Percentiles rank a stretch among this genome's conserved stretches.
Conservation (phyloP, 441 rosid species). For the Euphorbia corollata region DNA sequence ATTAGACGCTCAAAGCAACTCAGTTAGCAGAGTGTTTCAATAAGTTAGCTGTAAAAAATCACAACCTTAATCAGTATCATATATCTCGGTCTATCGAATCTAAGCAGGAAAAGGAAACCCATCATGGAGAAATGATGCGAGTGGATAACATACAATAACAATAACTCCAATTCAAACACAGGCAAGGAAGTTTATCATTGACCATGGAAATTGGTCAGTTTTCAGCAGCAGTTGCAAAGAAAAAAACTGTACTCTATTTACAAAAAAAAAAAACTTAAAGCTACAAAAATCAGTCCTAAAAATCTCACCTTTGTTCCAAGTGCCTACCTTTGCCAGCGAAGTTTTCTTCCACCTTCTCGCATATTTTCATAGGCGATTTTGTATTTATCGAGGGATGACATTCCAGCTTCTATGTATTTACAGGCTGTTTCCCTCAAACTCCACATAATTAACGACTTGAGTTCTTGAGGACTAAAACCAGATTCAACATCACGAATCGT, state of each 20-base stretch:
- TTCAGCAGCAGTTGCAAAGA: constrained; percentile 7
- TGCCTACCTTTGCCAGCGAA: constrained; percentile 51
- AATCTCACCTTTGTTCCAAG: constrained; percentile 22
- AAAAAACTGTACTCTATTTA: constrained; percentile 3
- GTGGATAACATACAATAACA: constrained; percentile 5
- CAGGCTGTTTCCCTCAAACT: constrained; percentile 75
- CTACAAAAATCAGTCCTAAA: constrained; percentile 21
- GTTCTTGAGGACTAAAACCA: constrained; percentile 45
- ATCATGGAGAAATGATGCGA: no score
- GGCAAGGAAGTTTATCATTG: not conserved
- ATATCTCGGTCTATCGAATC: not conserved
- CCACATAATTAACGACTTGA: constrained; percentile 60
- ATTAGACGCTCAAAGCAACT: not conserved
- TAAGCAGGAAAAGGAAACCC: constrained; percentile 7
- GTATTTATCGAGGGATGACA: constrained; percentile 57
- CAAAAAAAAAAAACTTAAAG: constrained; percentile 10
- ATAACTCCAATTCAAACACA: constrained; percentile 15
- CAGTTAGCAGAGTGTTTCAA: not conserved
- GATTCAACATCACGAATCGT: constrained; percentile 45
- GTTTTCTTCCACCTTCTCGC: constrained; percentile 70
- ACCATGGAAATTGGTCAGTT: constrained; percentile 8
- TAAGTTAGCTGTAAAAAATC: not conserved
- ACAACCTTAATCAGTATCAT: not conserved
- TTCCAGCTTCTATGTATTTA: constrained; percentile 64
- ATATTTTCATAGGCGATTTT: constrained; percentile 67